Evolutionary conservation across 225 moss, liverwort and hornwort species (phyloP), one percentile per base, ranked within the genome.

Genomic region (Pseudoscleropodium purum): DNA sequence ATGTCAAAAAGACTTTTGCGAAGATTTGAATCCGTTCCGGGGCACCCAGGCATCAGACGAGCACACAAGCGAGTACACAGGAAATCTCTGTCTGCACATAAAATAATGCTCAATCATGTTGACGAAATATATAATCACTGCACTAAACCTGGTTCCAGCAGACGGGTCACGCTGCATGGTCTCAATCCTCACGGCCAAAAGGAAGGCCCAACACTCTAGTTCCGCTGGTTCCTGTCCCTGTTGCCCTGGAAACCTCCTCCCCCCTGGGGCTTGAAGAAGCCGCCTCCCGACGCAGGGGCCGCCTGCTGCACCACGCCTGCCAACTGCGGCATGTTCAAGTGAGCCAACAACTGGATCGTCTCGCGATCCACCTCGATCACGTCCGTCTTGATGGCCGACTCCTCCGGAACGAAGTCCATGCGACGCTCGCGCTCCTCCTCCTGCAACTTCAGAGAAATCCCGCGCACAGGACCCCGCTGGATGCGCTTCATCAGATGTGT

Each of bases 401-500:
- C 91, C 91, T 91, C 89, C 8, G 91, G 89, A 39, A 91, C 91
- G 82, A 91, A 91, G 91, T 91, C 91, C 91, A 91, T 89, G 80
- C 89, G 91, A 67, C 91, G 85, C 86, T 91, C 91, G 45, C 89
- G 86, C 86, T 91, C 91, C 86, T 86, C 91, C 82, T 91, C 91
- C 82, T 89, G 91, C 86, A 91, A 56, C 76, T 91, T 91, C 36
- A 91, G 82, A 39, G 86, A 91, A 25, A 91, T 89, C 13, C 89
- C 86, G 60, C 88, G 88, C 85, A 91, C 91, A 15, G 91, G 88
- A 8, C 91, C 91, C 19, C 98, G 92, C 88, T 98, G 96, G 88
- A 98, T 97, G 67, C 98, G 95, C 96, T 96, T 98, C 98, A 98
- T 97, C 94, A 98, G 91, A 87, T 98, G 98, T 39, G 96, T 98